Evolutionary conservation across 768 basidiomycete genomes (phyloP), one percentile per base, ranked within the genome.

Genomic region (Cystofilobasidium bisporidii): DNA sequence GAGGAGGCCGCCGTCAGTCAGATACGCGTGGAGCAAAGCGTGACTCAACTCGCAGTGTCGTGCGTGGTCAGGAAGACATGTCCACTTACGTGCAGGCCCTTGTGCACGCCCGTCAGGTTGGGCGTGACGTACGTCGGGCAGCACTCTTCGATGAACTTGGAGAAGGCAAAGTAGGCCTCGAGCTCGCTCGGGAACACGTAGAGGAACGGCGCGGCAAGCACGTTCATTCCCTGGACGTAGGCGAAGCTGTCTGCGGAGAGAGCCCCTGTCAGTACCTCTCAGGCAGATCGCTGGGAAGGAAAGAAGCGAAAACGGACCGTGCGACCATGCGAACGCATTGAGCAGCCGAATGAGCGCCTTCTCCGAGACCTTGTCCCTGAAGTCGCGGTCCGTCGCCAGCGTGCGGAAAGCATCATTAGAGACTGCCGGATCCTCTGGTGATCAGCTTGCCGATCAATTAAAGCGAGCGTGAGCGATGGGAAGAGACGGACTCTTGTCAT

Each of bases 161-260:
- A 84, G 74, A 99, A 98, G 78, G 91, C 96, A 70, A 87, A 92
- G 77, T 97, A 99, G 0, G 96, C 96, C 77, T 99, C 96, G n/a
- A 98, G 78, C 77, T 99, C 91, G 14, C 91, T 91, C 9, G 96
- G 93, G 85, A 98, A 89, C 15, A 89, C 91, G 75, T 96, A 99
- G 33, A 99, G 82, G 77, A 98, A 99, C 0, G 96, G 96, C 2
- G 96, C 96, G 26, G 93, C 91, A 41, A 99, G 85, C 58, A 98
- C 96, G 76, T 99, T 99, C 91, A 96, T 97, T 36, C 96, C 96
- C 78, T 99, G 94, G 12, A 99, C 93, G 73, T 98, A 99, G 36
- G 89, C 91, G 77, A 97, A 96, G 12, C 30, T 43, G 28, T 67
- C 65, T 67, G 24, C 17, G n/a, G 33, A n/a, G 17, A 24, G n/a